Percentiles rank a stretch among this genome's conserved stretches.
phyloP scores from a whole-genome alignment of 1,139 yeast genomes.

The Kurtzmaniella natalensis region DNA sequence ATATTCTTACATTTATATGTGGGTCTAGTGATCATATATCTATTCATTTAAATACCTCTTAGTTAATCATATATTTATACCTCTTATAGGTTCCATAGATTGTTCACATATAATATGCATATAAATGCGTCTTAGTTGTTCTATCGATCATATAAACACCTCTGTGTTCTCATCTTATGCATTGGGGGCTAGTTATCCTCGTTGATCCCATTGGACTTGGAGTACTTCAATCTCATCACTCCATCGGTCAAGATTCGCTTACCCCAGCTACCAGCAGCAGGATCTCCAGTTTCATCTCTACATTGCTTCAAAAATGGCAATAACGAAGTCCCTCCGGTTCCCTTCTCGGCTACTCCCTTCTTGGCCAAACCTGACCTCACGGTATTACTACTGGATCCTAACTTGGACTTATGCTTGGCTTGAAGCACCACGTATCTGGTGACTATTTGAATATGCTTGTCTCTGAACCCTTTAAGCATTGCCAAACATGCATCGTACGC shows the following conservation, averaged over 20 bases:
- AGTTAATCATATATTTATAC: too few relatives aligned
- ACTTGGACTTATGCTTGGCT: conserved; percentile 50
- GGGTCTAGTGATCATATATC: too few relatives aligned
- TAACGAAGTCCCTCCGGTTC: conserved; percentile 93
- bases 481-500: conserved; percentile 90
- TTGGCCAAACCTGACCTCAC: conserved; percentile 60
- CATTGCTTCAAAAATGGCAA: conserved; percentile 92
- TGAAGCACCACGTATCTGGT: conserved; percentile 81
- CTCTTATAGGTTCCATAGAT: too few relatives aligned
- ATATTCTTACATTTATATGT: too few relatives aligned
- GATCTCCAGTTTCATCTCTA: conserved; percentile 91
- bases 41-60: too few relatives aligned
- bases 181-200: too few relatives aligned
- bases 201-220: conserved; percentile 29
- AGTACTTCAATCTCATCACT: conserved; percentile 41
- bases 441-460: conserved; percentile 88
- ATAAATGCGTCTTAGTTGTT: too few relatives aligned
- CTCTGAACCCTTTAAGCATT: conserved; percentile 83
- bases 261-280: conserved; percentile 91
- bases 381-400: conserved; percentile 54
- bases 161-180: too few relatives aligned
- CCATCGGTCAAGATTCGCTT: conserved; percentile 66
- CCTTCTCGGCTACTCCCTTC: conserved; percentile 52
- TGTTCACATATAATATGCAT: too few relatives aligned
- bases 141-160: too few relatives aligned